phyloP scores from a whole-genome alignment of 75 land plant species.

The Selaginella tamariscina region DNA sequence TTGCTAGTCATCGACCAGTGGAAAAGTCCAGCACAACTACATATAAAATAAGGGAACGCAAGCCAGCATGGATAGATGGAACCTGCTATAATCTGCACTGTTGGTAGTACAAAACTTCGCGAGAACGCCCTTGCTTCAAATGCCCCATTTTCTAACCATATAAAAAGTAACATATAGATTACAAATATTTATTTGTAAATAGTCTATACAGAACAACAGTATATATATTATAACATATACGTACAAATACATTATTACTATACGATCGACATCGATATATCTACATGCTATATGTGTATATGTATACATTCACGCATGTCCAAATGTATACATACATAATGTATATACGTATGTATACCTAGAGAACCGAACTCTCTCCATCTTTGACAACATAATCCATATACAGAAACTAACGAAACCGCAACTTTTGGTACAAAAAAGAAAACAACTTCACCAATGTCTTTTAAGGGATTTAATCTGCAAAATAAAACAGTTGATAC shows the following conservation, averaged over 20 bases:
- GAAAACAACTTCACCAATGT: no score
- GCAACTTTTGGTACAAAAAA: no score
- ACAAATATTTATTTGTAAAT: conserved; percentile 27
- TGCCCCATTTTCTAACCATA: conserved; percentile 13
- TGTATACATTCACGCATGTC: no score
- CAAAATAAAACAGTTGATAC: no score
- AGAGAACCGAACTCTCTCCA: no score
- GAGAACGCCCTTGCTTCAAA: conserved; percentile 18
- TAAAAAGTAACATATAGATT: neutral
- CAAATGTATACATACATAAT: no score
- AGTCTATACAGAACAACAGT: conserved; percentile 6
- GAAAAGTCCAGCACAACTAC: conserved; percentile 76
- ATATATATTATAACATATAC: neutral
- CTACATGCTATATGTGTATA: no score
- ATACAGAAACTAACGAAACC: no score
- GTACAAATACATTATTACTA: neutral
- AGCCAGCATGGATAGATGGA: conserved; percentile 83
- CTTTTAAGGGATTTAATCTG: no score
- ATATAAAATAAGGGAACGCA: conserved; percentile 75
- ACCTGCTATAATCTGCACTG: conserved; percentile 64
- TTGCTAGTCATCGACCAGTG: conserved; percentile 85
- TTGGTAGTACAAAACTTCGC: conserved; percentile 47
- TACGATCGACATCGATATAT: neutral
- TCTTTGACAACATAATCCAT: no score
- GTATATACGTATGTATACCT: no score